phyloP scores from a whole-genome alignment of 495 filamentous ascomycete species.

The Poronia punctata region DNA sequence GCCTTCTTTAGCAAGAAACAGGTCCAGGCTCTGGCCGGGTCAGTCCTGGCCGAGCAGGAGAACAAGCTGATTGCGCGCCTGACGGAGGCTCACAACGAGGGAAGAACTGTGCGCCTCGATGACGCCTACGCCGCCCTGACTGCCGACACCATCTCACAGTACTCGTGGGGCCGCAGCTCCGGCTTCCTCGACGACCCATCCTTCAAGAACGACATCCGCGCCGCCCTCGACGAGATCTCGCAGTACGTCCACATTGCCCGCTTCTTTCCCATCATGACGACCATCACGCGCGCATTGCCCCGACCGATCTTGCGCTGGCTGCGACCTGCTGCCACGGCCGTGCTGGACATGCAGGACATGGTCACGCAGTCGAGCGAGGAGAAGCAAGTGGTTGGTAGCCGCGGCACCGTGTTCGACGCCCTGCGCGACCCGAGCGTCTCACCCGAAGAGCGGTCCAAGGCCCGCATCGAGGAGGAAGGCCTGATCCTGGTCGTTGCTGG shows the following conservation, averaged over 20 bases:
- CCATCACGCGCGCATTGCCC: no score
- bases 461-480: slow-evolving; percentile 17
- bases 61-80: not conserved
- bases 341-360: not conserved
- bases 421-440: not conserved
- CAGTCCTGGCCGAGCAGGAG: not conserved
- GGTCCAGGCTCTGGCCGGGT: not conserved
- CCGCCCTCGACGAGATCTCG: no score
- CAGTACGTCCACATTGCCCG: no score
- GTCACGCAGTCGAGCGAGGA: no score
- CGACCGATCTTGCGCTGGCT: no score
- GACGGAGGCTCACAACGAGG: not conserved
- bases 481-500: slow-evolving; percentile 19
- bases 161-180: no score
- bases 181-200: no score
- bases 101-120: not conserved
- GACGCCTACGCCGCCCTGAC: not conserved
- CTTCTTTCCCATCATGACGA: no score
- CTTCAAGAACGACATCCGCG: no score
- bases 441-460: not conserved
- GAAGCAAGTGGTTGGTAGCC: no score
- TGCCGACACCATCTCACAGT: no score
- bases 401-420: not conserved
- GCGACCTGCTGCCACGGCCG: no score
- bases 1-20: not conserved